Percentiles rank a stretch among this genome's conserved stretches.
Conservation (phyloP, 208 protist species). For the Crithidia expoeki region DNA sequence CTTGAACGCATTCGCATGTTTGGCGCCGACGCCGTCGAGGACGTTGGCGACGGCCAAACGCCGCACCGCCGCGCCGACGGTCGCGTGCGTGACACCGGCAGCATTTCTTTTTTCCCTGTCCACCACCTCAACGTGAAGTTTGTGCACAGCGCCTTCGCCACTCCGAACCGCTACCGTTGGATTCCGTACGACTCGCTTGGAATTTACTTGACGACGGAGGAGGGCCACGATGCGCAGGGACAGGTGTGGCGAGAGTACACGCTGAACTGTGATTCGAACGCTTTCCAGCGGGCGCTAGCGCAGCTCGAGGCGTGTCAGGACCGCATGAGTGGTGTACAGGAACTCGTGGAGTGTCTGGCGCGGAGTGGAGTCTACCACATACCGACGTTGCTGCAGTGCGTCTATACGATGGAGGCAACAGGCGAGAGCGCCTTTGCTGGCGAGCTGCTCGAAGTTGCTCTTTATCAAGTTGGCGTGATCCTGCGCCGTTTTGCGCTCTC, state of each 20-base stretch:
- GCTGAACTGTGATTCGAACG: constrained; percentile 48
- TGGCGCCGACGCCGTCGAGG: constrained; percentile 73
- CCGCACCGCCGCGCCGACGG: constrained; percentile 54
- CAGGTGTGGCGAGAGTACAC: constrained; percentile 31
- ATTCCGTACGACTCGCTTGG: constrained; percentile 75
- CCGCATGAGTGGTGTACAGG: constrained; percentile 39
- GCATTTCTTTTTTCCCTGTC: constrained; percentile 63
- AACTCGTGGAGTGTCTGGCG: constrained; percentile 61
- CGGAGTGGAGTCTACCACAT: constrained; percentile 71
- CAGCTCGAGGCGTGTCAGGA: constrained; percentile 38
- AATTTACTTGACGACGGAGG: constrained; percentile 39
- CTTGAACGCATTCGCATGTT: constrained; percentile 78
- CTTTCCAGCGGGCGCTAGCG: constrained; percentile 55
- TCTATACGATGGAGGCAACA: constrained; percentile 67
- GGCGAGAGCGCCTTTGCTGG: constrained; percentile 49
- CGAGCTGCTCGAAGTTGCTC: constrained; percentile 76
- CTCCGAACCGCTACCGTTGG: constrained; percentile 83
- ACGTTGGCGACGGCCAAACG: constrained; percentile 73
- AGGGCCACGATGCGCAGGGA: constrained; percentile 10
- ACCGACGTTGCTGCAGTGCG: constrained; percentile 73
- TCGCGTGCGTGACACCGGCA: constrained; percentile 46
- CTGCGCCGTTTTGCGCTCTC: constrained; percentile 63
- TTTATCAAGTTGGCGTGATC: constrained; percentile 77
- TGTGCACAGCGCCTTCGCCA: constrained; percentile 61
- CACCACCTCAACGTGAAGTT: constrained; percentile 59